Evolutionary conservation across 805 yeast species (phyloP).

Genomic region (Yamadazyma akitaensis): DNA sequence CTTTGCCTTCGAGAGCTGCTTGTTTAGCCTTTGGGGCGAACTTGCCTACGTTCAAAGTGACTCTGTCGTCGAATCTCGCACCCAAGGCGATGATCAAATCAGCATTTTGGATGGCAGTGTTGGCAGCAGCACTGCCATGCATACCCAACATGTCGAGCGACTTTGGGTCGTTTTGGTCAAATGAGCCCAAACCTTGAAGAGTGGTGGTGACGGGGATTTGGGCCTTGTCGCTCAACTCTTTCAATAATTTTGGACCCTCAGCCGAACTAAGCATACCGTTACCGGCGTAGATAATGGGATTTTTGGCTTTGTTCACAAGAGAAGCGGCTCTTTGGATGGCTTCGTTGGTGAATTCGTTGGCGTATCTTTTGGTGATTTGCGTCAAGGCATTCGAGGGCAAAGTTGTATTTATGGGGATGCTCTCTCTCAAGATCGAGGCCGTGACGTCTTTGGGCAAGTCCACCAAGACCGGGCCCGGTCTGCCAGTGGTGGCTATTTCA

Average conservation of each 20-base stretch:
- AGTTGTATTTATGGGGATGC: conserved; percentile 79
- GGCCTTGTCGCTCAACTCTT: conserved; percentile 86
- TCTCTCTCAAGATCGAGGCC: conserved; percentile 79
- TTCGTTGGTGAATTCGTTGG: conserved; percentile 70
- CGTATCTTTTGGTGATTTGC: conserved; percentile 64
- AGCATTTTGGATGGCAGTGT: conserved; percentile 88
- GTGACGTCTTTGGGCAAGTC: conserved; percentile 98
- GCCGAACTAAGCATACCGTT: conserved; percentile 79
- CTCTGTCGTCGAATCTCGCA: conserved; percentile 98
- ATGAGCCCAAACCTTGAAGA: conserved; percentile 89
- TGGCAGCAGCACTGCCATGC: conserved; percentile 97
- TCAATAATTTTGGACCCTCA: conserved; percentile 75
- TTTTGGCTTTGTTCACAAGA: conserved; percentile 76
- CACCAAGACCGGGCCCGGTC: conserved; percentile 98
- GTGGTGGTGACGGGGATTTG: conserved; percentile 96
- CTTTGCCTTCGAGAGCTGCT: conserved; percentile 85
- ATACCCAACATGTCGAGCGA: conserved; percentile 96
- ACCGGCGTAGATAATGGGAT: conserved; percentile 88
- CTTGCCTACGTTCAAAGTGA: conserved; percentile 77
- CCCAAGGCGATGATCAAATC: conserved; percentile 93
- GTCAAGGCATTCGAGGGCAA: conserved; percentile 72
- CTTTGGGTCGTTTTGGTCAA: conserved; percentile 86
- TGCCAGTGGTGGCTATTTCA: conserved; percentile 91
- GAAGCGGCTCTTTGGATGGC: conserved; percentile 75
- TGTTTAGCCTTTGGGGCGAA: conserved; percentile 92